Base-by-base conservation (phyloP, 805 yeast species). In the Suhomyces sp. region DNA sequence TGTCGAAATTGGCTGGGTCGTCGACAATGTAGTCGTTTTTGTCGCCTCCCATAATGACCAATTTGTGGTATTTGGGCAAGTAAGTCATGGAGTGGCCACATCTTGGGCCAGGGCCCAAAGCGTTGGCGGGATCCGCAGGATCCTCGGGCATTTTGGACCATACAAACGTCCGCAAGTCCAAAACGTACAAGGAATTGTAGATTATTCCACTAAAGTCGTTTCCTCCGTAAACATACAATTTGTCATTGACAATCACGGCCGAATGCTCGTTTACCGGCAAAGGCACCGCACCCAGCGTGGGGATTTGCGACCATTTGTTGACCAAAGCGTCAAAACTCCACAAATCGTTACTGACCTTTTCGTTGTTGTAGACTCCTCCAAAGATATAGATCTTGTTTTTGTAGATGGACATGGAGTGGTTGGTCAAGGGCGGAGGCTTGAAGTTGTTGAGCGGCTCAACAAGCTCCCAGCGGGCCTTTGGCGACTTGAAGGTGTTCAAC, bases 191-290 rank as follows among this genome's bases (percentile, higher is more conserved):
- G 33, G 83, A 80, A 60, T 81, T 80, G 54, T 86, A 77, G 50
- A 90, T 83, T 42, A 78, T 78, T 44, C 96, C 97, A 56, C 83
- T 79, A 33, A 80, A 73, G 56, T 87, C 85, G 64, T 91, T 89
- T 49, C 99, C 99, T 40, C 99, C 99, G 65, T 87, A 85, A 12
- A 93, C 81, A 62, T 87, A 88, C 81, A 94, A 78, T 48, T 86
- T 77, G 62, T 90, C 92, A 54, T 85, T 86, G 53, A 86, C 87
- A 35, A 91, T 71, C 10, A 93, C 81, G 12, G 96, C 85, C 3
- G 97, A 83, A 68, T 94, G 99, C 63, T 93, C 97, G 69, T 91
- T 96, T 54, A 92, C 80, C 0, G 97, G 93, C 2, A 88, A 86
- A 2, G 97, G 97, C 10, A 70, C 58, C n/a, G 78, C 72, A 8